These are phyloP conservation scores for Quercus parvula DNA, from an alignment of 306 rosid genomes.

Conservation along the genomic window DNA sequence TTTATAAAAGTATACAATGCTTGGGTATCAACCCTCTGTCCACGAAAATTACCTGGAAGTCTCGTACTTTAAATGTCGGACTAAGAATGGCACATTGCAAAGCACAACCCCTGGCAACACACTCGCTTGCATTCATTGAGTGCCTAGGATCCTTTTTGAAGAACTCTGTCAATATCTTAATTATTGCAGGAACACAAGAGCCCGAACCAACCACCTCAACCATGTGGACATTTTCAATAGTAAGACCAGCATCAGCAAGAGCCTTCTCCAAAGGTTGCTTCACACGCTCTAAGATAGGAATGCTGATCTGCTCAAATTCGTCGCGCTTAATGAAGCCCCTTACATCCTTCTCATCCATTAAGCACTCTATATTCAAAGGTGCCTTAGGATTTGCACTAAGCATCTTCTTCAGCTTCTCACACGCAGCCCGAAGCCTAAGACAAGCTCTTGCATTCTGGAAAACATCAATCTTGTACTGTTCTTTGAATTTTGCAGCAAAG, in stretches of 20 bases:
- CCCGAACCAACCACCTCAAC: conserved; percentile 97
- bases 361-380: too few species aligned
- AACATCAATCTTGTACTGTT: conserved; percentile 81
- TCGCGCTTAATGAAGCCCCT: too few species aligned
- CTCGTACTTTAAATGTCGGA: conserved; percentile 59
- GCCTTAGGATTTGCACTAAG: too few species aligned
- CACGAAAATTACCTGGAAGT: conserved; percentile 65
- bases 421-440: too few species aligned
- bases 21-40: neutral
- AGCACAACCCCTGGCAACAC: conserved; percentile 93
- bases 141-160: conserved; percentile 91
- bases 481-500: conserved; percentile 76
- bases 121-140: conserved; percentile 95
- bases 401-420: too few species aligned
- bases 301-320: too few species aligned
- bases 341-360: too few species aligned
- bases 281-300: conserved; percentile 54
- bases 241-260: conserved; percentile 73
- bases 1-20: neutral
- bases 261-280: conserved; percentile 86
- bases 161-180: conserved; percentile 76
- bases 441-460: conserved; percentile 72
- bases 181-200: conserved; percentile 82
- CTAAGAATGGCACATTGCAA: conserved; percentile 69
- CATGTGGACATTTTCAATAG: conserved; percentile 56